phyloP scores from a whole-genome alignment of 345 rosid genomes.

The Tarenaya hassleriana region DNA sequence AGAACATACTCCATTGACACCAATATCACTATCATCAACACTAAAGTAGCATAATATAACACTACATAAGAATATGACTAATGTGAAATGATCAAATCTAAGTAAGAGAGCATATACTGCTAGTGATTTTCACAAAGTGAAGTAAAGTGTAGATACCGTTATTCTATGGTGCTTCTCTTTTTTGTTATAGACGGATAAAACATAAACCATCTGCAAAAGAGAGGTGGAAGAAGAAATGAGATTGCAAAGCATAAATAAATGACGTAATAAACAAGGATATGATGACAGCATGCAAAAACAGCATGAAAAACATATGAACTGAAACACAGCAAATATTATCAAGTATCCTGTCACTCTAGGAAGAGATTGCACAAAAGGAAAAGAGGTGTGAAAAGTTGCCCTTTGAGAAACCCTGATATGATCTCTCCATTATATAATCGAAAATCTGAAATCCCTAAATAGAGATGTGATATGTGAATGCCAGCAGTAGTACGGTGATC shows the following conservation, averaged over 20 bases:
- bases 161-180: constrained; percentile 84
- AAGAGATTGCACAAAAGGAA: no score
- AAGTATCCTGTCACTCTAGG: not conserved
- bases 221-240: constrained; percentile 9
- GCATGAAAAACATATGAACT: constrained; percentile 12
- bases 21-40: no score
- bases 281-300: constrained; percentile 7
- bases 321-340: constrained; percentile 1
- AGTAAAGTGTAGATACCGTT: constrained; percentile 46
- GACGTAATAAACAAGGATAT: constrained; percentile 1
- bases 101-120: constrained; percentile 7
- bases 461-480: no score
- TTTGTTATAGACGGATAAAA: constrained; percentile 84
- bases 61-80: constrained; percentile 2
- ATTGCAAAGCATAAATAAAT: not conserved
- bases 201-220: constrained; percentile 87
- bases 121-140: not conserved
- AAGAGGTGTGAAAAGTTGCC: no score
- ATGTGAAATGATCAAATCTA: not conserved
- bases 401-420: no score
- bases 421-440: no score
- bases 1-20: no score
- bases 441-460: no score
- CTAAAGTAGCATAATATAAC: no score
- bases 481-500: no score